phyloP scores from a whole-genome alignment of 208 protist species.

The Leishmania guyanensis region DNA sequence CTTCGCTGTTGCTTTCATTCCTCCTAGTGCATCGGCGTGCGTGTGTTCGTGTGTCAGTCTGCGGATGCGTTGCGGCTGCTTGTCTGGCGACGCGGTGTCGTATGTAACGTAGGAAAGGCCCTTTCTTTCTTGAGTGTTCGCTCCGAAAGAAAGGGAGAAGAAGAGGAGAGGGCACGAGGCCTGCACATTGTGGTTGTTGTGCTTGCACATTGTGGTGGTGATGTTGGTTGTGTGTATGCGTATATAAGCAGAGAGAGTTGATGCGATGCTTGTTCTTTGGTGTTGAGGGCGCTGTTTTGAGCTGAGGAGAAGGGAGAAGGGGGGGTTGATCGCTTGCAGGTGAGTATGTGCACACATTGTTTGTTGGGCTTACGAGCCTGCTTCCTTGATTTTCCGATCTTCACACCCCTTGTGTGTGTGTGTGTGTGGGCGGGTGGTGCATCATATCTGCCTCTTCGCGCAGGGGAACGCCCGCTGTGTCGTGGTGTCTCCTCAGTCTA shows the following conservation, averaged over 20 bases:
- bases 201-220: too few relatives aligned
- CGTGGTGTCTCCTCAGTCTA: not conserved
- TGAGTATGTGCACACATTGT: not conserved
- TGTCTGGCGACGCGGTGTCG: not conserved
- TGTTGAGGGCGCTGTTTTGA: not conserved
- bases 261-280: not conserved
- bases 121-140: not conserved
- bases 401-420: not conserved
- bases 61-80: too few relatives aligned
- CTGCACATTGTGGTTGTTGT: too few relatives aligned
- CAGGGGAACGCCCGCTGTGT: too few relatives aligned
- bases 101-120: not conserved
- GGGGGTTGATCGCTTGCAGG: not conserved
- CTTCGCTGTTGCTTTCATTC: not conserved
- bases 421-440: not conserved
- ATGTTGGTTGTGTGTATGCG: too few relatives aligned
- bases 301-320: not conserved
- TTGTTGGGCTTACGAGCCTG: not conserved
- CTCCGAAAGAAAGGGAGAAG: not conserved
- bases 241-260: too few relatives aligned
- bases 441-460: not conserved
- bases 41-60: too few relatives aligned
- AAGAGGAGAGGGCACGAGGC: not conserved
- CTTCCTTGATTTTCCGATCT: not conserved
- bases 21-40: not conserved